Evolutionary conservation across 805 yeast genomes (phyloP).

Genomic region (Tetrapisispora iriomotensis): DNA sequence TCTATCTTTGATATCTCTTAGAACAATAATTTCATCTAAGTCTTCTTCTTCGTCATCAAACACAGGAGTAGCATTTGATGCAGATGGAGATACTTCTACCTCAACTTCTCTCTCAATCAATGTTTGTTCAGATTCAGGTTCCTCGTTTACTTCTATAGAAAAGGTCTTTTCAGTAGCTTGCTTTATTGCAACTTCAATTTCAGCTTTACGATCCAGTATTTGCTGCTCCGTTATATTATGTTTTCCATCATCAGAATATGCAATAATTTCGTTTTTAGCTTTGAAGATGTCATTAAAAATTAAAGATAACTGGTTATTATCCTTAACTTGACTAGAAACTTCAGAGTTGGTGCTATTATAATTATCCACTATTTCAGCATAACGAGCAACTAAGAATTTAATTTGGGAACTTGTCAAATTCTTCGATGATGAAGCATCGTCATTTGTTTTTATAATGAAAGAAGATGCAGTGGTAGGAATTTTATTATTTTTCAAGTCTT

Average conservation of each 20-base stretch:
- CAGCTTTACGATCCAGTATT: conserved; percentile 10
- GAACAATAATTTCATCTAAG: conserved; percentile 33
- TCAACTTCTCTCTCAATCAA: conserved; percentile 1
- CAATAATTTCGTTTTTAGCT: neutral
- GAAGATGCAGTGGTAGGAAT: neutral
- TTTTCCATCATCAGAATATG: conserved; percentile 3
- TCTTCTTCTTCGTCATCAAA: conserved; percentile 9
- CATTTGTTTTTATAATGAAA: neutral
- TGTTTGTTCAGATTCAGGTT: neutral
- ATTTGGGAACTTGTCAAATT: conserved; percentile 13
- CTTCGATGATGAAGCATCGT: conserved; percentile 3
- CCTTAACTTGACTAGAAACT: too few relatives aligned
- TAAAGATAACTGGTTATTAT: neutral
- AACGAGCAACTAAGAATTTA: conserved; percentile 8
- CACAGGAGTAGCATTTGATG: too few relatives aligned
- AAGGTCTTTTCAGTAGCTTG: neutral
- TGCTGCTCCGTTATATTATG: conserved; percentile 7
- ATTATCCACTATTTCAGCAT: conserved; percentile 2
- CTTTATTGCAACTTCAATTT: conserved; percentile 8
- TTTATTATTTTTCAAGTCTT: conserved; percentile 7
- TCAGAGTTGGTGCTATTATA: neutral
- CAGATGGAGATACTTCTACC: neutral
- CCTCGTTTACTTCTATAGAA: neutral
- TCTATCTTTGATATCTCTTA: conserved; percentile 24
- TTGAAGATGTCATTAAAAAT: neutral